phyloP scores from a whole-genome alignment of 164 flowering plant genomes.

The Stephania yunnanensis region DNA sequence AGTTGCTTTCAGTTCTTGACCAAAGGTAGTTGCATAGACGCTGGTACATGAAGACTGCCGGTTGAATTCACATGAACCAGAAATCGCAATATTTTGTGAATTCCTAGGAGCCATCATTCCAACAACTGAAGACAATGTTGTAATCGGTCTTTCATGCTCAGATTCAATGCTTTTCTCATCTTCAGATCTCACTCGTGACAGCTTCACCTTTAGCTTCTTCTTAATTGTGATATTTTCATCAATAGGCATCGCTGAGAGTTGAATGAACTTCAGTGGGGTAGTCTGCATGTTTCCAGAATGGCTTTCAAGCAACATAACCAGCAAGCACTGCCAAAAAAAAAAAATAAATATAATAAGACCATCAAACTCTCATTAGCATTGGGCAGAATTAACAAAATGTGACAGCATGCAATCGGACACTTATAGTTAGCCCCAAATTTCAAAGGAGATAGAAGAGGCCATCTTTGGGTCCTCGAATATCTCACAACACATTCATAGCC shows the following conservation, averaged over 20 bases:
- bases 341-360: not conserved
- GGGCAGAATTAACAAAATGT: too few relatives aligned
- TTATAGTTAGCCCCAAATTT: too few relatives aligned
- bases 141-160: slow-evolving; percentile 1
- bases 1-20: not conserved
- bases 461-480: too few relatives aligned
- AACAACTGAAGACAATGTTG: not conserved
- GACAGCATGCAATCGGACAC: too few relatives aligned
- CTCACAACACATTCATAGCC: too few relatives aligned
- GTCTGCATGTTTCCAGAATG: not conserved
- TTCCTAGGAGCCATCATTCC: not conserved
- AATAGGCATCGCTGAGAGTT: not conserved
- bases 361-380: too few relatives aligned
- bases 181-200: not conserved
- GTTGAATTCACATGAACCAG: slow-evolving; percentile 2
- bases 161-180: slow-evolving; percentile 8
- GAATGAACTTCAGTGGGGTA: not conserved
- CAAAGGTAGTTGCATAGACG: not conserved
- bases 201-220: slow-evolving; percentile 1
- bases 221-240: not conserved
- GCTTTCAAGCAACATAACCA: not conserved
- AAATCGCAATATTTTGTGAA: not conserved
- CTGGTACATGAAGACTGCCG: not conserved
- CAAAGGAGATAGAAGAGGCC: too few relatives aligned
- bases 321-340: not conserved